A percentile compares a stretch with the other conserved stretches of the same genome.
phyloP scores from a whole-genome alignment of 1,139 yeast species.

The Saccharomyces pastorianus region DNA sequence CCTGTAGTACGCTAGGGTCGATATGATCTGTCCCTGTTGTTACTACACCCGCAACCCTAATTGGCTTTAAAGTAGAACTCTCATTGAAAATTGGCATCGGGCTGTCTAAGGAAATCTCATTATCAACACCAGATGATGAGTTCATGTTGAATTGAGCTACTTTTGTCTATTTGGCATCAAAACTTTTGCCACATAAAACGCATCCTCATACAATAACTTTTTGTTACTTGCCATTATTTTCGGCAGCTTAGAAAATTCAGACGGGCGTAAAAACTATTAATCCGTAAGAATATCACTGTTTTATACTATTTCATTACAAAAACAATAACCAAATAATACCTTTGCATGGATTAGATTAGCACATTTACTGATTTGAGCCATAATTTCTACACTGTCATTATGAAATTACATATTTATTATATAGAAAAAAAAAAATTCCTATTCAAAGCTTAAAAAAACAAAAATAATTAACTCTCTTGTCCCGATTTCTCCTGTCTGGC shows the following conservation, averaged over 20 bases:
- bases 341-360: neutral
- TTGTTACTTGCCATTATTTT: neutral
- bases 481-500: slow-evolving; percentile 37
- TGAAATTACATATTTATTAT: slow-evolving; percentile 1
- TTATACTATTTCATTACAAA: neutral
- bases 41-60: slow-evolving; percentile 19
- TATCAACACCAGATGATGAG: neutral
- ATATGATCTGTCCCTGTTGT: slow-evolving; percentile 18
- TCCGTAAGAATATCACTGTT: neutral
- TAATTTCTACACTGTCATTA: neutral
- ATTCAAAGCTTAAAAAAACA: neutral
- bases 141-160: neutral
- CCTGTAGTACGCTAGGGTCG: slow-evolving; percentile 18
- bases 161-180: neutral
- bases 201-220: neutral
- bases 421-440: slow-evolving; percentile 1
- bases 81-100: neutral
- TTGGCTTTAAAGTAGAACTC: slow-evolving; percentile 12
- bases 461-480: slow-evolving; percentile 1
- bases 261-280: neutral
- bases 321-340: neutral
- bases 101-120: neutral
- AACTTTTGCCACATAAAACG: neutral
- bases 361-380: neutral
- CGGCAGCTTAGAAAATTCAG: neutral